Evolutionary conservation across 176 grass and related monocot genomes (phyloP).

Genomic region (Carex parvula): DNA sequence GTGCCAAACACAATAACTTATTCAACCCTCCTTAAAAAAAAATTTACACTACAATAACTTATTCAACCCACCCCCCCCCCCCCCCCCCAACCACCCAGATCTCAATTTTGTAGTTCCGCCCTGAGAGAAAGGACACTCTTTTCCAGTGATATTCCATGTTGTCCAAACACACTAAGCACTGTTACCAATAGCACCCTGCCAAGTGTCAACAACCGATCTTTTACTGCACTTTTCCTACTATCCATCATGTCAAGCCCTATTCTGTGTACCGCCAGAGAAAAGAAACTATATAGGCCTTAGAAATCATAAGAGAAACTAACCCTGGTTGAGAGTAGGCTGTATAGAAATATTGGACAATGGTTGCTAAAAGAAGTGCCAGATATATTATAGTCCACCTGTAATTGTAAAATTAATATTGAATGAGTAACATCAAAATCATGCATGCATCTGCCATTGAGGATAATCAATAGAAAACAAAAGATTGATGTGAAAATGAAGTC

Average conservation of each 20-base stretch:
- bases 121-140: neutral
- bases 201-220: neutral
- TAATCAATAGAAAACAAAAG: conserved; percentile 7
- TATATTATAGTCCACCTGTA: conserved; percentile 70
- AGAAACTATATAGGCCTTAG: neutral
- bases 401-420: conserved; percentile 19
- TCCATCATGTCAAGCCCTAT: neutral
- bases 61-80: no score
- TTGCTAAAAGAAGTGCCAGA: conserved; percentile 49
- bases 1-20: neutral
- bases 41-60: no score
- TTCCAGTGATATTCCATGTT: neutral
- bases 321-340: conserved; percentile 78
- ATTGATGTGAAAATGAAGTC: neutral
- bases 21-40: no score
- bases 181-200: neutral
- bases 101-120: no score
- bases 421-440: conserved; percentile 3
- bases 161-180: neutral
- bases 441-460: neutral
- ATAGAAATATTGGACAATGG: conserved; percentile 68
- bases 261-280: neutral
- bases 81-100: no score
- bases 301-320: conserved; percentile 38
- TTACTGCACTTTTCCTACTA: neutral